Percentiles rank a stretch among this genome's conserved stretches.
These are phyloP conservation scores for Thelonectria rubi DNA, from an alignment of 2,329 filamentous ascomycete genomes.

Conservation along the genomic window DNA sequence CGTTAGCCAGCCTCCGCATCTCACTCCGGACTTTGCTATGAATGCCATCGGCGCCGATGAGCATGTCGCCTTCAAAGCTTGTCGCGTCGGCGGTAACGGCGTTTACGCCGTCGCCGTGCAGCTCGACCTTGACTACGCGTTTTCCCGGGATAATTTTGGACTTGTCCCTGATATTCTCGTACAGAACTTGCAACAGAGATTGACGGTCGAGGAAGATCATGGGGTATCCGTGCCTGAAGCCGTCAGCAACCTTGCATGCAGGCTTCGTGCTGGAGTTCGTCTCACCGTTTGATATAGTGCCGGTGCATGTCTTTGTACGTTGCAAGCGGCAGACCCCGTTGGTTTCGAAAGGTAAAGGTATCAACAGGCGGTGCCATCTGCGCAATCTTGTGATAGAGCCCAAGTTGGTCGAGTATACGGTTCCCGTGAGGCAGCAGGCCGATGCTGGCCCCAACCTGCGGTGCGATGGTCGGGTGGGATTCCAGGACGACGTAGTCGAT, in stretches of 20 bases:
- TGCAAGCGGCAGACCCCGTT: constrained; percentile 9
- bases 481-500: constrained; percentile 63
- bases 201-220: constrained; percentile 50
- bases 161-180: constrained; percentile 46
- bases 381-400: constrained; percentile 32
- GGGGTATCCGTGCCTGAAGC: constrained; percentile 43
- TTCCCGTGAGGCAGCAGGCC: constrained; percentile 54
- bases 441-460: constrained; percentile 59
- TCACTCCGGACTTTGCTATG: constrained; percentile 49
- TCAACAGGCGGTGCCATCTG: constrained; percentile 19
- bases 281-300: too few relatives aligned
- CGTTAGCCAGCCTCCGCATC: constrained; percentile 36
- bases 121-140: constrained; percentile 17
- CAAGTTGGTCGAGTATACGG: constrained; percentile 60
- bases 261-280: constrained; percentile 14
- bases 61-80: constrained; percentile 44
- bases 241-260: background rate
- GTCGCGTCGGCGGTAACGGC: constrained; percentile 5
- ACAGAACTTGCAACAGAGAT: constrained; percentile 46
- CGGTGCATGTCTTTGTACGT: constrained; percentile 14
- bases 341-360: constrained; percentile 19
- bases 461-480: constrained; percentile 51
- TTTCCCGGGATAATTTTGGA: constrained; percentile 28
- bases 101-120: constrained; percentile 23
- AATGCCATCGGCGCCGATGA: constrained; percentile 54